Evolutionary conservation across 192 early-diverging fungal species (phyloP).

Genomic region (Gonapodya sp.): DNA sequence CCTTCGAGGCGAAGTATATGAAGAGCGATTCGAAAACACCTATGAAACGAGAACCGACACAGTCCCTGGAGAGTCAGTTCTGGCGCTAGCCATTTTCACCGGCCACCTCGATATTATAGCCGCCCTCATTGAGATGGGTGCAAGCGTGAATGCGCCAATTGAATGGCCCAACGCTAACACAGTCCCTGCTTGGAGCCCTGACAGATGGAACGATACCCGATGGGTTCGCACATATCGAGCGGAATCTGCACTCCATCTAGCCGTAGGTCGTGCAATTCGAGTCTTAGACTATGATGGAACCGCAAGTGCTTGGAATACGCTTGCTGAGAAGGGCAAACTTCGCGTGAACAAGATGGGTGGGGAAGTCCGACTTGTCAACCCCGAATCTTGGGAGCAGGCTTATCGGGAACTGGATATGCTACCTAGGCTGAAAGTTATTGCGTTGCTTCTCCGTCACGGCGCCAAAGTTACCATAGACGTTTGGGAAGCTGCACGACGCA

Average conservation of each 20-base stretch:
- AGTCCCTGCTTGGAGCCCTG: not conserved
- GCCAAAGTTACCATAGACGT: not conserved
- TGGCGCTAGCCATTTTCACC: not conserved
- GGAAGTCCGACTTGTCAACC: not conserved
- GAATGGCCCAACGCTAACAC: not conserved
- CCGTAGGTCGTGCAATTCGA: not conserved
- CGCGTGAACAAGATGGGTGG: not conserved
- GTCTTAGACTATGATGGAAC: not conserved
- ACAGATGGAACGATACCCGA: not conserved
- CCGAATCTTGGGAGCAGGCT: not conserved
- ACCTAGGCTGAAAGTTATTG: not conserved
- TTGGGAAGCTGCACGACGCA: not conserved
- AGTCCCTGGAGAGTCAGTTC: not conserved
- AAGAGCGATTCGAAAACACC: not conserved
- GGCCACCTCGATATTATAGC: not conserved
- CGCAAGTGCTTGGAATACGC: not conserved
- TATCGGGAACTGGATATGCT: not conserved
- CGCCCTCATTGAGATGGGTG: not conserved
- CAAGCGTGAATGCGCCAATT: not conserved
- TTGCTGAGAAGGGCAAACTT: not conserved
- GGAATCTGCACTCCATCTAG: not conserved
- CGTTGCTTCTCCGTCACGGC: not conserved
- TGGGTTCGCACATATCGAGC: not conserved
- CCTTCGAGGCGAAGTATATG: not conserved
- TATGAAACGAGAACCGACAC: not conserved